Evolutionary conservation across 768 basidiomycete genomes (phyloP), one percentile per base, ranked within the genome.

Genomic region (Boletales sp.): DNA sequence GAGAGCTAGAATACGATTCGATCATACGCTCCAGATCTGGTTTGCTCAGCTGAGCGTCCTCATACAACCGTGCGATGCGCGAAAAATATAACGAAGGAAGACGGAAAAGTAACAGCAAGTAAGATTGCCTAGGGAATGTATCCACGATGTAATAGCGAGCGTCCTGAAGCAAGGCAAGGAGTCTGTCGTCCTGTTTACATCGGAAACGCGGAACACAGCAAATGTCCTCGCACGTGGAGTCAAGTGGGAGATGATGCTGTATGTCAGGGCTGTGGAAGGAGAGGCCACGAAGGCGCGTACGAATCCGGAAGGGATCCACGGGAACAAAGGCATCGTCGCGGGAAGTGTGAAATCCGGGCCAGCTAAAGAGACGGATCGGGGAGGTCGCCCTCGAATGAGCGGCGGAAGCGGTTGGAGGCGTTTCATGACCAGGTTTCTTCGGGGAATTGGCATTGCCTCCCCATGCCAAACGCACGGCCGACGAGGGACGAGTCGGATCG

Each of bases 21-120:
- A 51, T 68, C 78, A 84, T 81, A 35, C 77, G 61, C 44, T 80
- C 69, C 9, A 91, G 78, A 59, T 91, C 89, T 9, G 83, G 86
- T 53, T 75, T 76, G 60, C 86, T 87, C 44, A 91, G 77, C 47
- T 90, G 83, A 2, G 88, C 87, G 49, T 88, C 86, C 57, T 85
- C 79, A 55, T 89, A 90, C 25, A 90, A 79, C 42, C 80, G 76
- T 3, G 86, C 79, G 19, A 91, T 89, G 3, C 89, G 82, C 3
- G 83, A 79, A 66, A 90, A 91, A 60, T 91, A 91, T 58, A 90
- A 72, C 0, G 84, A 78, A 2, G 89, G 90, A n/a, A 91, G 75
- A 14, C 82, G 78, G 15, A 90, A 74, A 8, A 90, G 78, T 25
- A 70, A 38, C 41, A 70, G 65, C 39, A 78, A 64, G 56, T 80